A percentile compares a stretch with the other conserved stretches of the same genome.
These are phyloP conservation scores for Mrakiaceae sp. DNA, from an alignment of 1,284 basidiomycete species.

Conservation along the genomic window DNA sequence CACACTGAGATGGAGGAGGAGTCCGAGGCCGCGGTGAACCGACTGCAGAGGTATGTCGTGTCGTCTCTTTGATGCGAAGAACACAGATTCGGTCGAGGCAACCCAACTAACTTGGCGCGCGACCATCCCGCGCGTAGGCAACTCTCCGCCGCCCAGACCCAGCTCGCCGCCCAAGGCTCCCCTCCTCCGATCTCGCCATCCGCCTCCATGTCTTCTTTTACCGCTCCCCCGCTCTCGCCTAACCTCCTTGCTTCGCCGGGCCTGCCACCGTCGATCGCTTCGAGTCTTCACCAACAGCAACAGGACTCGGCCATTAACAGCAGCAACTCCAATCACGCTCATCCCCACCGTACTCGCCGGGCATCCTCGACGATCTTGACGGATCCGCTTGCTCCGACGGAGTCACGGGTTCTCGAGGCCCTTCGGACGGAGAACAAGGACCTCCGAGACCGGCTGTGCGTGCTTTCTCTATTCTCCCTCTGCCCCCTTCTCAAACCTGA, in stretches of 20 bases:
- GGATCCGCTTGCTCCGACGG: slow-evolving; percentile 5
- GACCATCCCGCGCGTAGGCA: neutral
- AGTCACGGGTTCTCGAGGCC: neutral
- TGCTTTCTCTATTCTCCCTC: neutral
- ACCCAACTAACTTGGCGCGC: neutral
- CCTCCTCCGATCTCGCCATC: neutral
- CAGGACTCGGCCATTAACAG: neutral
- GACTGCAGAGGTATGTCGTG: slow-evolving; percentile 9
- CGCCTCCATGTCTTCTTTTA: neutral
- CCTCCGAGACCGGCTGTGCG: slow-evolving; percentile 7
- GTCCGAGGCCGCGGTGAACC: slow-evolving; percentile 10
- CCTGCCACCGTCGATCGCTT: neutral
- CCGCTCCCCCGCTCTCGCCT: neutral
- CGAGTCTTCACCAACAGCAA: neutral
- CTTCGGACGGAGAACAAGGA: slow-evolving; percentile 11
- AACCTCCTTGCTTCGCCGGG: neutral
- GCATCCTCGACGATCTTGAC: neutral
- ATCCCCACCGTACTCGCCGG: neutral
- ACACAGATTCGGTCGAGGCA: neutral
- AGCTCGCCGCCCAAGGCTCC: slow-evolving; percentile 1
- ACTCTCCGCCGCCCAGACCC: slow-evolving; percentile 3
- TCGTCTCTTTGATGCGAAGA: neutral
- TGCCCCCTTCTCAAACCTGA: neutral
- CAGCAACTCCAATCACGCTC: too few species aligned
- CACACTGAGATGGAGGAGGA: slow-evolving; percentile 15